Conservation (phyloP, 495 filamentous ascomycete species). For the Hypoxylon trugodes region DNA sequence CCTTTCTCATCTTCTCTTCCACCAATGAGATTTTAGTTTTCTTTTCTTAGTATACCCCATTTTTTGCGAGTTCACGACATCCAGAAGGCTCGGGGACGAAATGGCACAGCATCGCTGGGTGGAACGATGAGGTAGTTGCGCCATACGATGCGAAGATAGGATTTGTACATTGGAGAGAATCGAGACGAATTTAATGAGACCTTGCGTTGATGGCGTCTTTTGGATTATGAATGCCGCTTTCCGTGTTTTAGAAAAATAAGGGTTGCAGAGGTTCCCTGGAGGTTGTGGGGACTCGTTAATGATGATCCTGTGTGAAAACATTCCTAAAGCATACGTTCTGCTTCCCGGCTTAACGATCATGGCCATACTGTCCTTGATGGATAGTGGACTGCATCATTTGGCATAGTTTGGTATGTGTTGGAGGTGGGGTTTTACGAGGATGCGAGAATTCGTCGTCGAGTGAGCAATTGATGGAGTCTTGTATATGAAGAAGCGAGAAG, state of each 20-base stretch:
- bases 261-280: not conserved
- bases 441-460: not conserved
- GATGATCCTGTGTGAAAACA: not conserved
- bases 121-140: not conserved
- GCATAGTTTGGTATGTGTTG: not conserved
- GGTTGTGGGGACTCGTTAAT: not conserved
- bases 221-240: conserved; percentile 15
- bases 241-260: not conserved
- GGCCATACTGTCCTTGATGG: conserved; percentile 28
- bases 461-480: not conserved
- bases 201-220: conserved; percentile 4
- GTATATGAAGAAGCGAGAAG: not conserved
- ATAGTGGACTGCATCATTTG: conserved; percentile 10
- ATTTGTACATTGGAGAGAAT: conserved; percentile 15
- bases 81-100: conserved; percentile 4
- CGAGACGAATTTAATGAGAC: conserved; percentile 27
- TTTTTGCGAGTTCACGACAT: conserved; percentile 12
- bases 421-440: not conserved
- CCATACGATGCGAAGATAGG: conserved; percentile 2
- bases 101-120: conserved; percentile 5
- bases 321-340: not conserved
- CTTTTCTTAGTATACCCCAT: conserved; percentile 31
- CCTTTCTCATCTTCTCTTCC: not conserved
- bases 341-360: not conserved
- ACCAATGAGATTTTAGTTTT: not conserved